A percentile compares a stretch with the other conserved stretches of the same genome.
These are phyloP conservation scores for Globisporangium cederbergense DNA, from an alignment of 352 stramenopile species.

Conservation along the genomic window DNA sequence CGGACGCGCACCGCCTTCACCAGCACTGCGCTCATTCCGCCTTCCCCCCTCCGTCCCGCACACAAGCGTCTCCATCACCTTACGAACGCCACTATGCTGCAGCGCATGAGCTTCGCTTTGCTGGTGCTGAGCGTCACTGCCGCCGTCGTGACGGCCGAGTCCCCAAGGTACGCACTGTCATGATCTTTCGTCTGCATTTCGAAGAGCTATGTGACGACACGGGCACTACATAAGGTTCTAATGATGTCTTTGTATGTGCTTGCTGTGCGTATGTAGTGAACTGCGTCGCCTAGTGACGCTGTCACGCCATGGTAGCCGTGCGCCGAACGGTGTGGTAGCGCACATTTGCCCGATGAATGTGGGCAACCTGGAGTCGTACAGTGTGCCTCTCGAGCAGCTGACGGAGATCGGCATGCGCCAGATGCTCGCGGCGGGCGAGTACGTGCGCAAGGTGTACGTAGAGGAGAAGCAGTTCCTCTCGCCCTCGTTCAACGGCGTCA, in stretches of 20 bases:
- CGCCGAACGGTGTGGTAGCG: slow-evolving; percentile 62
- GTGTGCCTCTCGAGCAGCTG: slow-evolving; percentile 77
- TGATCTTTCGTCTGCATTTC: neutral
- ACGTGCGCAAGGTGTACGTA: slow-evolving; percentile 71
- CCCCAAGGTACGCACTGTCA: slow-evolving; percentile 4
- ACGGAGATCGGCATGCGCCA: slow-evolving; percentile 83
- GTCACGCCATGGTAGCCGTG: slow-evolving; percentile 75
- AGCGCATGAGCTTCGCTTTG: slow-evolving; percentile 10
- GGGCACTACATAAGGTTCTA: neutral
- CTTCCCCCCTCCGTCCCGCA: neutral
- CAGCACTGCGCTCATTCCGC: neutral
- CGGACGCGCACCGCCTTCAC: neutral
- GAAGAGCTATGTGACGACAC: neutral
- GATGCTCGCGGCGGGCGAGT: slow-evolving; percentile 58
- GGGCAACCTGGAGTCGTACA: slow-evolving; percentile 67
- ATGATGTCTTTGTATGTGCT: neutral
- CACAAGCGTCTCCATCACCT: neutral
- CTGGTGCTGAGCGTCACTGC: slow-evolving; percentile 3
- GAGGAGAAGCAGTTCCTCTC: slow-evolving; percentile 64
- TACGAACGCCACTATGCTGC: slow-evolving; percentile 1
- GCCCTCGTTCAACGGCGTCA: slow-evolving; percentile 61
- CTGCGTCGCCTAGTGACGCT: slow-evolving; percentile 75
- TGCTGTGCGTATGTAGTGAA: slow-evolving; percentile 31
- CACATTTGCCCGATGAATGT: slow-evolving; percentile 63
- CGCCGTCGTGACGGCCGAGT: neutral